Percentiles rank a stretch among this genome's conserved stretches.
These are phyloP conservation scores for Saturnispora dispora DNA, from an alignment of 805 yeast genomes.

Conservation along the genomic window DNA sequence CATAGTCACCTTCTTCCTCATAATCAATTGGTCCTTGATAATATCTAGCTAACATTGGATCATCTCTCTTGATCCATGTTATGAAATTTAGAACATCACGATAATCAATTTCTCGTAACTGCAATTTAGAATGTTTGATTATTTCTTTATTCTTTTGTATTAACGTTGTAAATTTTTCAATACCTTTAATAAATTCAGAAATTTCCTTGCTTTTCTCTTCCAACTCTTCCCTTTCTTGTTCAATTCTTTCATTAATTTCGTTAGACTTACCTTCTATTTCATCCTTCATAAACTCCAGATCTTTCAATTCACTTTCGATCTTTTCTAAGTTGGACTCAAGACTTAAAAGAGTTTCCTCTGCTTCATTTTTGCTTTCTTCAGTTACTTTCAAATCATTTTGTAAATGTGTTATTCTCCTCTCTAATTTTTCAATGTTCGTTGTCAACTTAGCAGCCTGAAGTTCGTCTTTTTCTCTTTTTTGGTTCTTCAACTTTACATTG, in stretches of 20 bases:
- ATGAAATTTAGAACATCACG: constrained; percentile 47
- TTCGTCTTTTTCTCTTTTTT: constrained; percentile 49
- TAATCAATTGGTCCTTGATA: constrained; percentile 26
- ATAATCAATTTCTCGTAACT: constrained; percentile 27
- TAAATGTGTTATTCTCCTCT: constrained; percentile 37
- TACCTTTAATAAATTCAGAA: constrained; percentile 27
- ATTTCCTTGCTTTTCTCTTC: constrained; percentile 29
- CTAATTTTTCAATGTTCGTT: constrained; percentile 51
- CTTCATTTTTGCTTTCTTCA: constrained; percentile 28
- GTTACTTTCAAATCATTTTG: constrained; percentile 36
- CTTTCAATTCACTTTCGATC: constrained; percentile 32
- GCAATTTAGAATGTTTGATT: constrained; percentile 24
- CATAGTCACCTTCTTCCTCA: constrained; percentile 41
- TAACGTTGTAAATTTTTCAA: constrained; percentile 22
- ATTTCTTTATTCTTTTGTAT: constrained; percentile 29
- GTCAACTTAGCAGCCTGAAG: constrained; percentile 50
- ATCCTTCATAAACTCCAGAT: constrained; percentile 29
- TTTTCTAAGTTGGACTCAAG: constrained; percentile 22
- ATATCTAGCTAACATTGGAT: constrained; percentile 14
- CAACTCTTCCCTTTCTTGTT: constrained; percentile 54
- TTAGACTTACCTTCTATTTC: constrained; percentile 16
- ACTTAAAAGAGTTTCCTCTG: constrained; percentile 24
- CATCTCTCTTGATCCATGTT: constrained; percentile 39
- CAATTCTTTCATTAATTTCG: constrained; percentile 44
- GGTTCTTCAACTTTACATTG: constrained; percentile 49